Base-by-base conservation (phyloP, 345 rosid genomes). In the Passiflora organensis region DNA sequence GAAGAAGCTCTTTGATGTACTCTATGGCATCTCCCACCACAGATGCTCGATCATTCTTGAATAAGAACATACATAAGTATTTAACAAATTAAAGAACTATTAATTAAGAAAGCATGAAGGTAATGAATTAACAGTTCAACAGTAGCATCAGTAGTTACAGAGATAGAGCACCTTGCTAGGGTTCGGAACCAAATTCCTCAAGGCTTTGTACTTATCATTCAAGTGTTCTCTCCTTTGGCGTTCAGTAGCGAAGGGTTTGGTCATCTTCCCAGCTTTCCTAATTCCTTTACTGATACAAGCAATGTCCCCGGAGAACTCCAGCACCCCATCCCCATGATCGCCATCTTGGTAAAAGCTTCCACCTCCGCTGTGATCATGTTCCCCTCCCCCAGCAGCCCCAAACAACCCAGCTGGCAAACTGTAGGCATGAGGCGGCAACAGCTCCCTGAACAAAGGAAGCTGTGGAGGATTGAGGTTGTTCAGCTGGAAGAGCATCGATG, bases 21-120 rank as follows among this genome's bases (percentile, higher is more conserved):
- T 70, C 76, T 1, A 84, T 86, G 14, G 95, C 95, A 58, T 86
- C 95, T 66, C 76, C 93, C 63, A 93, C 84, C 15, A 84, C 62
- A 1, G 95, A 82, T 48, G 98, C 96, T 72, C 90, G 82, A 66
- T 91, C 95, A 55, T 44, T 67, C 98, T 91, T 51, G 13, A 13
- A 41, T 11, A 41, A 6, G 13, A 12, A 41, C 43, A 41, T 41
- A 1, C 43, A 41, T 41, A 41, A 6, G 15, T 9, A 8, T 28
- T n/a, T n/a, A n/a, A n/a, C n/a, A n/a, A n/a, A n/a, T n/a, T n/a
- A n/a, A n/a, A n/a, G n/a, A n/a, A n/a, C n/a, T n/a, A n/a, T n/a
- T n/a, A n/a, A n/a, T n/a, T n/a, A n/a, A n/a, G n/a, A n/a, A n/a
- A n/a, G n/a, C n/a, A n/a, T n/a, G n/a, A n/a, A n/a, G n/a, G n/a